Percentiles rank a stretch among this genome's conserved stretches.
Evolutionary conservation across 2,329 filamentous ascomycete species (phyloP).

Genomic region (Periconia sp.): DNA sequence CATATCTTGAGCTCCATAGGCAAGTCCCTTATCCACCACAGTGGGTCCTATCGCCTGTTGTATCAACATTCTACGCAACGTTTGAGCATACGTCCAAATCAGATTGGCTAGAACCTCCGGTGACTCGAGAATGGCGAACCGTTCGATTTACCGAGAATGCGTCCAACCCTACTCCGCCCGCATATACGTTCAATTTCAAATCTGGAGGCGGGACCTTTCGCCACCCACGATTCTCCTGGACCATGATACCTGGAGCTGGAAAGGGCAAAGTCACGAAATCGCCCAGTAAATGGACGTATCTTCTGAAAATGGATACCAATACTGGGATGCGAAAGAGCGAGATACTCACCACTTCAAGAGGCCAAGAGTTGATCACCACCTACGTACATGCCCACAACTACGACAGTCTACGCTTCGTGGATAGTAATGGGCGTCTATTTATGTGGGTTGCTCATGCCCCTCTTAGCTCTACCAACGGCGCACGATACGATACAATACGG

Average conservation of each 20-base stretch:
- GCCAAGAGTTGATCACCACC: conserved; percentile 28
- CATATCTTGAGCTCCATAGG: conserved; percentile 34
- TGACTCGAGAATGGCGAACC: conserved; percentile 28
- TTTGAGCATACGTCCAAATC: conserved; percentile 14
- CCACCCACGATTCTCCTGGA: conserved; percentile 34
- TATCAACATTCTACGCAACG: conserved; percentile 30
- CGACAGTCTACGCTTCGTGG: conserved; percentile 38
- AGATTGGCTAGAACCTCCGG: conserved; percentile 33
- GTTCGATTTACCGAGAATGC: conserved; percentile 21
- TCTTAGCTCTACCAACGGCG: conserved; percentile 27
- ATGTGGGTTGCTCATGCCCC: conserved; percentile 38
- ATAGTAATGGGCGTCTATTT: conserved; percentile 32
- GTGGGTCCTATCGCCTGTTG: conserved; percentile 30
- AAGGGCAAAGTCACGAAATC: conserved; percentile 5
- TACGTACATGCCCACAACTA: conserved; percentile 41
- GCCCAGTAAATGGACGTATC: conserved; percentile 30
- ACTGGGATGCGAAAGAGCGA: conserved; percentile 34
- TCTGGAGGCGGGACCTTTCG: conserved; percentile 28
- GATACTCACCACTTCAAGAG: conserved; percentile 21
- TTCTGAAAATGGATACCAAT: conserved; percentile 28
- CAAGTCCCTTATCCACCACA: conserved; percentile 40
- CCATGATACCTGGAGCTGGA: conserved; percentile 24
- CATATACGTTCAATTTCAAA: conserved; percentile 34
- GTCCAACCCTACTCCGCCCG: conserved; percentile 16
- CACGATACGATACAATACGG: conserved; percentile 35